phyloP scores from a whole-genome alignment of 352 stramenopile genomes.

The Pilasporangium apinafurcum region DNA sequence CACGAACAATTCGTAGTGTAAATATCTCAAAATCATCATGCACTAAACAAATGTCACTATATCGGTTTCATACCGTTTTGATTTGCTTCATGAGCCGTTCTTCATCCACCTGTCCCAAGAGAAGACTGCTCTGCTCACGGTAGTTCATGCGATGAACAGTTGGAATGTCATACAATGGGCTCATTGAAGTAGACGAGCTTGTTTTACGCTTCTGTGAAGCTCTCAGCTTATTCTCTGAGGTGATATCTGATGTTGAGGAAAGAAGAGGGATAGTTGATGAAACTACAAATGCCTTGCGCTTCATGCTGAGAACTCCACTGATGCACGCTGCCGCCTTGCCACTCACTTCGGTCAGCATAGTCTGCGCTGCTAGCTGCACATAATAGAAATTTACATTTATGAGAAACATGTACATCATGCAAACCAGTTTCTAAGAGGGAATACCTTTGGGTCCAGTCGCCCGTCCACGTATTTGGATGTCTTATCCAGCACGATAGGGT shows the following conservation, averaged over 20 bases:
- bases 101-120: slow-evolving; percentile 74
- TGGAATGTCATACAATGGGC: background rate
- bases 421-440: background rate
- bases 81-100: slow-evolving; percentile 72
- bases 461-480: slow-evolving; percentile 82
- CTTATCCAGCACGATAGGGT: slow-evolving; percentile 66
- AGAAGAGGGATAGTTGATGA: too few species aligned
- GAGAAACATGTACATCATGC: background rate
- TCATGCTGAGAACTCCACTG: slow-evolving; percentile 47
- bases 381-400: background rate
- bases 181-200: background rate
- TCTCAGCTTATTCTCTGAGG: too few species aligned
- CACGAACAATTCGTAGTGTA: background rate
- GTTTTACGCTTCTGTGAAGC: slow-evolving; percentile 10
- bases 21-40: background rate
- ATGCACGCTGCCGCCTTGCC: slow-evolving; percentile 59
- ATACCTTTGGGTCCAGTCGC: slow-evolving; percentile 61
- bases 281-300: slow-evolving; percentile 56
- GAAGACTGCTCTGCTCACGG: slow-evolving; percentile 45
- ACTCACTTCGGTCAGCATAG: slow-evolving; percentile 61
- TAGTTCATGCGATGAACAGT: slow-evolving; percentile 35
- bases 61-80: slow-evolving; percentile 40
- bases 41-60: background rate
- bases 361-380: slow-evolving; percentile 41
- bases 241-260: too few species aligned